Evolutionary conservation across 371 early-diverging fungal genomes (phyloP), one percentile per base, ranked within the genome.

Genomic region (Actinomortierella wolfii): DNA sequence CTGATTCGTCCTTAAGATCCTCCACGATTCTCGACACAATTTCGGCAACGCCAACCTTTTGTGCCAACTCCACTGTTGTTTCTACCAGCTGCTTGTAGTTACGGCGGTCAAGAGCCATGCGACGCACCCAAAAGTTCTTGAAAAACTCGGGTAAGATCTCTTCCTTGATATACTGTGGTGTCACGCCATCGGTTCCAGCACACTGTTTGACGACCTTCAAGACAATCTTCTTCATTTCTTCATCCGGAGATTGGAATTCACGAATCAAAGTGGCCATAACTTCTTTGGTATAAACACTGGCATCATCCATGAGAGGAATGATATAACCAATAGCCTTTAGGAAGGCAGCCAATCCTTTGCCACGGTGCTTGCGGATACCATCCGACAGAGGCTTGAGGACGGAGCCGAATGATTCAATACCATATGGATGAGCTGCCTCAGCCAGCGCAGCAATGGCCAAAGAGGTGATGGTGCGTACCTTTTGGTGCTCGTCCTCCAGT

Each of bases 211-310:
- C 91, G 1, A 97, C 98, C 77, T 94, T 94, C 29, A 99, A 83
- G 15, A 99, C 97, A 81, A 97, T 95, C 84, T 94, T 95, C 67
- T 94, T 94, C 97, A 98, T 97, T 64, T 97, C 95, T 71, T 96
- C 97, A 68, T 99, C 97, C 20, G 97, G 95, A 8, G 96, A 92
- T 76, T 94, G 92, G 83, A 99, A 97, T 71, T 99, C 98, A 54
- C 96, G 89, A 46, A 97, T 91, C 64, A 99, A 76, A 34, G 93
- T 92, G 11, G 84, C 76, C 95, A 98, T 94, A 41, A 96, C 92
- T 66, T 95, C 92, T 74, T 90, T 89, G 21, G 97, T 95, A 77
- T 95, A 95, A 63, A 90, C 89, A 76, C 90, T 93, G 62, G 97
- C 97, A 65, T 94, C 86, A 63, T 96, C 97, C 97, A 99, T 97